Percentiles rank a stretch among this genome's conserved stretches.
These are phyloP conservation scores for Suhomyces pyralidae DNA, from an alignment of 805 yeast genomes.

Conservation along the genomic window DNA sequence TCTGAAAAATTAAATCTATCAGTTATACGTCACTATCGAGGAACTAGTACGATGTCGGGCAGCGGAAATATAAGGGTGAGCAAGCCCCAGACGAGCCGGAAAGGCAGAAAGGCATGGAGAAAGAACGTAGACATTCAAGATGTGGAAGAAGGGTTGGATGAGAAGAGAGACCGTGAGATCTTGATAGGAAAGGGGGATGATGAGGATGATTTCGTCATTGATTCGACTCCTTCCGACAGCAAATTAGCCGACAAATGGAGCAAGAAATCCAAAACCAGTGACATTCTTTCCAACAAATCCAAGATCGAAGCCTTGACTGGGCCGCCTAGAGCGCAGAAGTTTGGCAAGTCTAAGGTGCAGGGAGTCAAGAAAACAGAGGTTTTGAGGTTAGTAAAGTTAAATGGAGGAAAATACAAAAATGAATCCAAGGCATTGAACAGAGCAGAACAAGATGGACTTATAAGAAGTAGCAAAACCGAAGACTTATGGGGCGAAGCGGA, in stretches of 20 bases:
- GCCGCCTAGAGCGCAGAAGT: conserved; percentile 7
- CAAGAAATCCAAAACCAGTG: conserved; percentile 54
- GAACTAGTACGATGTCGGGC: not conserved
- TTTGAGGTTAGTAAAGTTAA: conserved; percentile 63
- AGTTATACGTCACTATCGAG: not conserved
- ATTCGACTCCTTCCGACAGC: conserved; percentile 34
- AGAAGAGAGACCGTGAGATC: conserved; percentile 58
- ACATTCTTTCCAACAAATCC: conserved; percentile 70
- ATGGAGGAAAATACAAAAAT: conserved; percentile 64
- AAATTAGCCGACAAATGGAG: conserved; percentile 19
- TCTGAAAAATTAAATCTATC: conserved; percentile 3
- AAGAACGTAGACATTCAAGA: conserved; percentile 87
- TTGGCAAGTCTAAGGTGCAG: conserved; percentile 41
- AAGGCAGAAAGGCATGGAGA: conserved; percentile 91
- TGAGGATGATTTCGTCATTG: conserved; percentile 53
- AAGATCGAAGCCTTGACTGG: conserved; percentile 63
- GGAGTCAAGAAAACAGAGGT: conserved; percentile 66
- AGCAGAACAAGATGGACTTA: conserved; percentile 63
- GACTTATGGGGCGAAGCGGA: conserved; percentile 68
- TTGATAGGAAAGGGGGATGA: conserved; percentile 46
- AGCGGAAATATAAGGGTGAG: conserved; percentile 19
- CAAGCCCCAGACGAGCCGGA: conserved; percentile 73
- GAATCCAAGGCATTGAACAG: conserved; percentile 49
- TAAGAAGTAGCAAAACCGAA: conserved; percentile 40
- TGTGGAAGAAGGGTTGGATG: conserved; percentile 67